Conservation (phyloP, 306 rosid species). For the Coriaria nepalensis region DNA sequence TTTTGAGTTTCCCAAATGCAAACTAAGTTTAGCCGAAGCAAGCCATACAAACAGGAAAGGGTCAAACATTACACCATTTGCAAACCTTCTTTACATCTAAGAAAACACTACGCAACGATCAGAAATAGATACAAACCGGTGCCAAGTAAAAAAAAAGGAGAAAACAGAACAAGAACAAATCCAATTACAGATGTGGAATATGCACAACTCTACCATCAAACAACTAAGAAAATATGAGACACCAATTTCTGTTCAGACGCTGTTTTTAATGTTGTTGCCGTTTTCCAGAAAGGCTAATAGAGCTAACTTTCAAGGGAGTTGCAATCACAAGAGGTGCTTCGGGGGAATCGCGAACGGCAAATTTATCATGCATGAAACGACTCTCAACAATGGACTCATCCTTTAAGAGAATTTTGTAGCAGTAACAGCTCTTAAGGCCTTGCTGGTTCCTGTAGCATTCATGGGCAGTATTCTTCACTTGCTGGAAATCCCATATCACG, state of each 20-base stretch:
- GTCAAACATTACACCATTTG: no score
- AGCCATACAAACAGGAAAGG: no score
- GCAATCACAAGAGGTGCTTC: conserved; percentile 93
- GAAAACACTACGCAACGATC: no score
- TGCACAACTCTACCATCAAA: background rate
- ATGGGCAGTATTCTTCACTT: conserved; percentile 74
- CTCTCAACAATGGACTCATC: conserved; percentile 82
- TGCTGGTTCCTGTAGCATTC: conserved; percentile 73
- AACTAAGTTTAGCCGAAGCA: no score
- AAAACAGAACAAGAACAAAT: background rate
- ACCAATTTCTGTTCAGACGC: no score
- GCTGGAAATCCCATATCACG: conserved; percentile 97
- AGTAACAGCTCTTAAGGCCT: conserved; percentile 96
- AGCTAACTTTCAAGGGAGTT: conserved; percentile 92
- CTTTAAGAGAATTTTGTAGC: conserved; percentile 75
- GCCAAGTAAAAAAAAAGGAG: conserved; percentile 2
- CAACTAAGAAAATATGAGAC: background rate
- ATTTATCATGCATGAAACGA: conserved; percentile 89
- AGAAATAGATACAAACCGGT: conserved; percentile 13
- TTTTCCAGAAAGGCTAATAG: conserved; percentile 71
- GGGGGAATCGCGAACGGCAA: conserved; percentile 60
- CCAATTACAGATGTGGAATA: conserved; percentile 1
- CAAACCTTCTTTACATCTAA: no score
- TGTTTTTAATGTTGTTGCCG: conserved; percentile 2
- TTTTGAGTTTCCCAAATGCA: no score